These are phyloP conservation scores for Cyathus striatus DNA, from an alignment of 768 basidiomycete species.

Conservation along the genomic window DNA sequence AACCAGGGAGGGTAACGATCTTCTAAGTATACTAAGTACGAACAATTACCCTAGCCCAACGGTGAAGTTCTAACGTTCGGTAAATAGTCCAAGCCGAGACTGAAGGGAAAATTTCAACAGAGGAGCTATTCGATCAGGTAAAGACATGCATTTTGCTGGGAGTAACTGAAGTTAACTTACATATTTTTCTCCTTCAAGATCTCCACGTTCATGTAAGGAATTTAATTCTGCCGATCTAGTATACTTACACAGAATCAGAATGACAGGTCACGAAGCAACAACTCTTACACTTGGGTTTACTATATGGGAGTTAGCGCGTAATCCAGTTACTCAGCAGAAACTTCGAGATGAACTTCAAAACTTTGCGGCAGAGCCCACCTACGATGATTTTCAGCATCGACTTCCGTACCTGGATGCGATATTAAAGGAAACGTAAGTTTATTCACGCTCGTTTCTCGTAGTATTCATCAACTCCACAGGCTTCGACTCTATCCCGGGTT, in stretches of 20 bases:
- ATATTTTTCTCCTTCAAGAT: conserved; percentile 15
- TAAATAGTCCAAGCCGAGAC: not conserved
- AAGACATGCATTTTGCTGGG: not conserved
- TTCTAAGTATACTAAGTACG: not conserved
- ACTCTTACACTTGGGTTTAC: conserved; percentile 28
- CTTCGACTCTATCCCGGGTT: conserved; percentile 36
- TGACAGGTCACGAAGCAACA: conserved; percentile 40
- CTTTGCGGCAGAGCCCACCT: conserved; percentile 22
- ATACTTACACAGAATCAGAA: conserved; percentile 10
- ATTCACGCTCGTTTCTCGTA: not conserved
- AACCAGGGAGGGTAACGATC: not conserved
- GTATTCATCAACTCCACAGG: conserved; percentile 12
- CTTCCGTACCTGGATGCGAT: conserved; percentile 37
- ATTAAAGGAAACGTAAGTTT: conserved; percentile 30
- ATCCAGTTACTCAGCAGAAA: conserved; percentile 25
- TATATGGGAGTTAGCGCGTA: conserved; percentile 30
- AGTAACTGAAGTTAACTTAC: not conserved
- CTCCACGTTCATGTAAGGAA: conserved; percentile 27
- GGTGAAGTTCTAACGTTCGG: too few species aligned
- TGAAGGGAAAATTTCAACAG: not conserved
- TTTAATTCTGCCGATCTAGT: not conserved
- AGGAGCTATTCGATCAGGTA: not conserved
- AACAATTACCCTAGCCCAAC: not conserved
- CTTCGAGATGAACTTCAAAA: conserved; percentile 33
- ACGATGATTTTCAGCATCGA: conserved; percentile 27